phyloP scores from a whole-genome alignment of 768 basidiomycete genomes.

The Tylopilus sp. region DNA sequence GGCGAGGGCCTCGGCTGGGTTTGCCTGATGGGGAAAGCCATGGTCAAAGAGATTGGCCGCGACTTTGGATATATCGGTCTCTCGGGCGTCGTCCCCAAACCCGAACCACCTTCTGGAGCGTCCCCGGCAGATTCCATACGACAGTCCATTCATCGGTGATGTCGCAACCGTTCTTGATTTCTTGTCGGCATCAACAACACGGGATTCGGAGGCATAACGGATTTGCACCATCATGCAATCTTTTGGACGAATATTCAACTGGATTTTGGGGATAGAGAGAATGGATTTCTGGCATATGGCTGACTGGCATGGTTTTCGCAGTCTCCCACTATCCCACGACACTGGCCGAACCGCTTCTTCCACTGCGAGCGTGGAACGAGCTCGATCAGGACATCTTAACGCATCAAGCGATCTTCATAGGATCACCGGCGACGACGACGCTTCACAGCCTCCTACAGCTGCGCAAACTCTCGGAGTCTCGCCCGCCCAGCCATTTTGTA shows the following conservation, averaged over 20 bases:
- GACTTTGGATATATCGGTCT: slow-evolving; percentile 70
- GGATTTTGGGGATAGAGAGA: slow-evolving; percentile 16
- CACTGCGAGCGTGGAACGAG: slow-evolving; percentile 22
- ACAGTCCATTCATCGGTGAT: slow-evolving; percentile 33
- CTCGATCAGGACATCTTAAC: slow-evolving; percentile 18
- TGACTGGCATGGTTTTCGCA: slow-evolving; percentile 10
- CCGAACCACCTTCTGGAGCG: slow-evolving; percentile 39
- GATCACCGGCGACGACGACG: slow-evolving; percentile 23
- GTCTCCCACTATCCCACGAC: slow-evolving; percentile 8
- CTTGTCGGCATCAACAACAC: slow-evolving; percentile 30
- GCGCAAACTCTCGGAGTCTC: slow-evolving; percentile 10
- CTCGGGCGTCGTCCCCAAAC: slow-evolving; percentile 70
- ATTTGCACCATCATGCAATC: slow-evolving; percentile 23
- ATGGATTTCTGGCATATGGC: slow-evolving; percentile 18
- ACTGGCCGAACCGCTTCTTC: slow-evolving; percentile 11
- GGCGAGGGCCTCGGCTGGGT: slow-evolving; percentile 84
- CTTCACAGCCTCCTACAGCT: slow-evolving; percentile 19
- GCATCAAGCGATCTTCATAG: slow-evolving; percentile 22
- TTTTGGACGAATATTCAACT: slow-evolving; percentile 29
- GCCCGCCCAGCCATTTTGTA: slow-evolving; percentile 23
- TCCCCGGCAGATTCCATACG: slow-evolving; percentile 30
- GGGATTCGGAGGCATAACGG: slow-evolving; percentile 21
- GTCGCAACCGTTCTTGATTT: slow-evolving; percentile 19
- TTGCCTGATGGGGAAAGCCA: slow-evolving; percentile 82
- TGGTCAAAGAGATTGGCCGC: slow-evolving; percentile 80